Evolutionary conservation across 495 filamentous ascomycete species (phyloP).

Genomic region (Poronia punctata): DNA sequence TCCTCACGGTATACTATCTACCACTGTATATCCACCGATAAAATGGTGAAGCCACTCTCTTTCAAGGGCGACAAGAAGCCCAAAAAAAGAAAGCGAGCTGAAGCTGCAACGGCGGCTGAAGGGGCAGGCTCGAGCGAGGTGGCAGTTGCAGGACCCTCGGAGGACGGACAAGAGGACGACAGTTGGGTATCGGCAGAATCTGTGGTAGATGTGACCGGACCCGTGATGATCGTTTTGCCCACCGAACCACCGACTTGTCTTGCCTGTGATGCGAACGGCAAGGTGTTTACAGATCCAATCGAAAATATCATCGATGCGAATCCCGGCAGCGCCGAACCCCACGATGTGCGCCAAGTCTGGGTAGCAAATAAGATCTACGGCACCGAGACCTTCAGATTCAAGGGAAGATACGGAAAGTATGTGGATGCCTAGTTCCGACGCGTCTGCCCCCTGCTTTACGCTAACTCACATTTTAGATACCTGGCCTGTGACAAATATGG

Average conservation of each 20-base stretch:
- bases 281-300: slow-evolving; percentile 69
- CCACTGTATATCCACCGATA: not conserved
- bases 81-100: slow-evolving; percentile 77
- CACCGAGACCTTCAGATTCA: slow-evolving; percentile 73
- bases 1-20: too few relatives aligned
- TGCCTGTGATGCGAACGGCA: slow-evolving; percentile 76
- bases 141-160: slow-evolving; percentile 25
- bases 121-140: slow-evolving; percentile 32
- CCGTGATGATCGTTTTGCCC: slow-evolving; percentile 72
- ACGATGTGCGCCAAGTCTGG: slow-evolving; percentile 94
- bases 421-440: too few relatives aligned
- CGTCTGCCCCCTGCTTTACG: slow-evolving; percentile 27
- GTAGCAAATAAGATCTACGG: slow-evolving; percentile 80
- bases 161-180: slow-evolving; percentile 57
- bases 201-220: slow-evolving; percentile 69
- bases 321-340: slow-evolving; percentile 76
- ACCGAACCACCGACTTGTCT: slow-evolving; percentile 61
- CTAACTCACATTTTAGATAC: slow-evolving; percentile 40
- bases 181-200: slow-evolving; percentile 86
- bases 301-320: slow-evolving; percentile 80
- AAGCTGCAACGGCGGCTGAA: slow-evolving; percentile 30
- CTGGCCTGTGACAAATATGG: slow-evolving; percentile 80
- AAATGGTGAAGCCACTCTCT: slow-evolving; percentile 71
- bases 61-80: slow-evolving; percentile 97
- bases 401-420: slow-evolving; percentile 78